Evolutionary conservation across 768 basidiomycete genomes (phyloP).

Genomic region (Tulasnella calospora): DNA sequence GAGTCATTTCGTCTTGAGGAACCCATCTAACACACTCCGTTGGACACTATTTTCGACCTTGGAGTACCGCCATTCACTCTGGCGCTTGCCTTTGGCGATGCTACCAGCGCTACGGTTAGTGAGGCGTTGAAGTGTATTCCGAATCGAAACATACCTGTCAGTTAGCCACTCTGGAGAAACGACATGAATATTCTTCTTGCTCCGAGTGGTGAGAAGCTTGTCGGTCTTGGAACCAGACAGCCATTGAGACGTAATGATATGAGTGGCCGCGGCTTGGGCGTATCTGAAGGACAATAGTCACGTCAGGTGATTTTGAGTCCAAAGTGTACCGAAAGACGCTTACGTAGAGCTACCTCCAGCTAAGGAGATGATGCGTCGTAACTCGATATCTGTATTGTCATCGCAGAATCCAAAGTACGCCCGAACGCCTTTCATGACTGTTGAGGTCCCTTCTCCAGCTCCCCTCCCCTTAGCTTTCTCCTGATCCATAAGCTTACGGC

Average conservation of each 20-base stretch:
- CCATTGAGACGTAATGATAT: conserved; percentile 69
- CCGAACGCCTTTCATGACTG: conserved; percentile 43
- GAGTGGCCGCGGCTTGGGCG: conserved; percentile 61
- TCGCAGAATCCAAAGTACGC: conserved; percentile 70
- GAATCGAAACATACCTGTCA: conserved; percentile 42
- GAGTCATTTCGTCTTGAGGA: not conserved
- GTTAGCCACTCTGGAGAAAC: conserved; percentile 44
- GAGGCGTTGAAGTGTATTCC: not conserved
- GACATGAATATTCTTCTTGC: conserved; percentile 50
- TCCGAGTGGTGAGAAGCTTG: conserved; percentile 51
- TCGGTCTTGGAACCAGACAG: conserved; percentile 70
- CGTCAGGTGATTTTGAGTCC: conserved; percentile 16
- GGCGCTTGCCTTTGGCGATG: conserved; percentile 53
- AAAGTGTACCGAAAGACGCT: conserved; percentile 31
- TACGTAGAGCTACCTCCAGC: conserved; percentile 66
- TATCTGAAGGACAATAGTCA: conserved; percentile 39
- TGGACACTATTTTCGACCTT: conserved; percentile 16
- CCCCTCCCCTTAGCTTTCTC: conserved; percentile 29
- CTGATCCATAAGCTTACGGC: conserved; percentile 44
- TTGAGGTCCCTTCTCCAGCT: not conserved
- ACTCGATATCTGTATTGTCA: conserved; percentile 72
- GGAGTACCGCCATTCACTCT: conserved; percentile 55
- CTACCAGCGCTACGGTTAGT: conserved; percentile 31
- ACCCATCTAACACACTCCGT: conserved; percentile 14
- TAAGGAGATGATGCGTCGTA: conserved; percentile 60